Evolutionary conservation across 148 eudicot species (phyloP), one percentile per base, ranked within the genome.

Genomic region (Silene conica): DNA sequence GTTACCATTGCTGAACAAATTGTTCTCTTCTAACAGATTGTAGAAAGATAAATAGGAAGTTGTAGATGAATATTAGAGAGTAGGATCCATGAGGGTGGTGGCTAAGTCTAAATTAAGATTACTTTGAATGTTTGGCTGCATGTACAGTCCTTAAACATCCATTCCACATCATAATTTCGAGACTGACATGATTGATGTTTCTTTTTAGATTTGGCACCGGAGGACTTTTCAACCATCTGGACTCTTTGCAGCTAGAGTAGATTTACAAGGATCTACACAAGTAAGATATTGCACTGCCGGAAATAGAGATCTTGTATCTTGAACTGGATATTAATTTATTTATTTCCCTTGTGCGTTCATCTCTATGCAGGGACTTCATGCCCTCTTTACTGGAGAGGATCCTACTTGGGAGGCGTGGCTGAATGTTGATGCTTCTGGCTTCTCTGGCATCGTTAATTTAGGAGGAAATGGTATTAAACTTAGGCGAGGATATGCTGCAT

Each of bases 321-420:
- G 63, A 46, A 61, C 13, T 72, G 8, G 8, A 74, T 80, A 18
- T 38, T 61, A 22, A 38, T 5, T 61, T n/a, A 67, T 57, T n/a
- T 70, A 50, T 13, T 21, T 60, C 23, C 28, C 41, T 63, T 23
- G 34, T 72, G 50, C 45, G 41, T 18, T 75, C 75, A 65, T 73
- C 19, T 78, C 72, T 63, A 54, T 87, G 68, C 63, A 92, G 99
- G 99, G 96, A 72, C 78, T 92, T 69, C 89, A 92, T 89, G 97
- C 89, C 38, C 96, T 92, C 77, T 92, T 92, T 69, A 90, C 91
- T 68, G 97, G 99, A 71, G 99, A 96, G 80, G 99, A 96, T 81
- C 86, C 84, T 83, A 90, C 99, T 25, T 96, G 99, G 97, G 97
- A 96, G 80, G 99, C 99, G 72, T 96, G 94, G 96, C 82, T 96